Evolutionary conservation across 2,329 filamentous ascomycete species (phyloP).

Genomic region (Fusarium sp.): DNA sequence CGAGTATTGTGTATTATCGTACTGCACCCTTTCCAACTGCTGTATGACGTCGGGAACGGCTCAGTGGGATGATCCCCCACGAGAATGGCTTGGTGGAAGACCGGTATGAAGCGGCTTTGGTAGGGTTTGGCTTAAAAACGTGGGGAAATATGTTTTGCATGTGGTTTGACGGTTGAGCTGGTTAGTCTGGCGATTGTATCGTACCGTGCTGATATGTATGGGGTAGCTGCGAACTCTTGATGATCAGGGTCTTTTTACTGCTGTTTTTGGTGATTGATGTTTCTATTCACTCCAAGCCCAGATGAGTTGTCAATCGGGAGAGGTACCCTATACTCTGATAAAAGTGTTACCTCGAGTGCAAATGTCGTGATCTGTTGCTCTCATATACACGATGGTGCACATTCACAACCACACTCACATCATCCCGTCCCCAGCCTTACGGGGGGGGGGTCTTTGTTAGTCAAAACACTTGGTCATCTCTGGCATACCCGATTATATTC

Average conservation of each 20-base stretch:
- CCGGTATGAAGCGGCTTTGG: conserved; percentile 20
- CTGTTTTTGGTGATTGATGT: not conserved
- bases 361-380: not conserved
- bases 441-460: conserved; percentile 3
- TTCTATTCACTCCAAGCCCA: not conserved
- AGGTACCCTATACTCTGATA: not conserved
- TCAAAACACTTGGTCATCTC: conserved; percentile 26
- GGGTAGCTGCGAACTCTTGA: not conserved
- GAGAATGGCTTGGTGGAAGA: conserved; percentile 4
- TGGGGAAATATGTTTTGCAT: conserved; percentile 31
- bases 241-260: not conserved
- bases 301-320: not conserved
- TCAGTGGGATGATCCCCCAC: conserved; percentile 25
- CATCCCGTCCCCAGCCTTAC: conserved; percentile 21
- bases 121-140: conserved; percentile 6
- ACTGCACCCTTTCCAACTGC: not conserved
- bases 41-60: conserved; percentile 12
- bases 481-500: not conserved
- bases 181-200: conserved; percentile 9
- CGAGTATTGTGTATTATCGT: not conserved
- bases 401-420: not conserved
- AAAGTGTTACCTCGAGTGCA: not conserved
- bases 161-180: not conserved
- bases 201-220: conserved; percentile 5
- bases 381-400: conserved; percentile 1